A percentile compares a stretch with the other conserved stretches of the same genome.
Evolutionary conservation across 2,329 filamentous ascomycete genomes (phyloP).

Genomic region (Lecanosticta acicola): DNA sequence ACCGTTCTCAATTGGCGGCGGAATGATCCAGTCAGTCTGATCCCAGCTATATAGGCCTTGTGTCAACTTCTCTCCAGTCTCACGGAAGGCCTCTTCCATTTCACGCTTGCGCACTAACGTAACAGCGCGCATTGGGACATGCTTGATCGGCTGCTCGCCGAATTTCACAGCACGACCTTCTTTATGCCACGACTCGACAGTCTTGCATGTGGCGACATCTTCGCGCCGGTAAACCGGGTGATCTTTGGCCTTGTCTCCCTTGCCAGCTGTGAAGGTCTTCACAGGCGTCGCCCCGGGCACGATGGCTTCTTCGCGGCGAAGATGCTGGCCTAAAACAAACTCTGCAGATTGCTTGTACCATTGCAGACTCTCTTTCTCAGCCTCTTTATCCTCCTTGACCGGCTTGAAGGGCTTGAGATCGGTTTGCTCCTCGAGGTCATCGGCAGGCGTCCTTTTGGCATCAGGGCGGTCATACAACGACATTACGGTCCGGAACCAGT

Average conservation of each 20-base stretch:
- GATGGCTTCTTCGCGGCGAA: slow-evolving; percentile 88
- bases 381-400: slow-evolving; percentile 48
- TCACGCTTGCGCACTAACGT: slow-evolving; percentile 82
- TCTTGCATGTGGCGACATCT: slow-evolving; percentile 81
- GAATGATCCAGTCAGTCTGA: slow-evolving; percentile 95
- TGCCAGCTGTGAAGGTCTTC: slow-evolving; percentile 68
- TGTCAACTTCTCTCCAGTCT: slow-evolving; percentile 73
- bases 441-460: slow-evolving; percentile 58
- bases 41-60: slow-evolving; percentile 79
- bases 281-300: slow-evolving; percentile 62
- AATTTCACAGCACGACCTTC: slow-evolving; percentile 72
- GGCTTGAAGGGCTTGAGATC: slow-evolving; percentile 69
- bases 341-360: slow-evolving; percentile 83
- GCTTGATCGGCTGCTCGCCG: slow-evolving; percentile 72
- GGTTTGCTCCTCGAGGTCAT: slow-evolving; percentile 71
- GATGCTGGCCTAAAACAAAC: slow-evolving; percentile 76
- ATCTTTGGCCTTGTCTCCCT: slow-evolving; percentile 64
- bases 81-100: slow-evolving; percentile 75
- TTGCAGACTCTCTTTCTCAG: slow-evolving; percentile 60
- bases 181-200: slow-evolving; percentile 95
- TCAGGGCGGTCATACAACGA: slow-evolving; percentile 59
- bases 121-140: slow-evolving; percentile 83
- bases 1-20: slow-evolving; percentile 71
- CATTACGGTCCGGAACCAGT: slow-evolving; percentile 85
- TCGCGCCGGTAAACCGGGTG: slow-evolving; percentile 75